phyloP scores from a whole-genome alignment of 1,139 yeast species.

The Blastobotrys arbuscula region DNA sequence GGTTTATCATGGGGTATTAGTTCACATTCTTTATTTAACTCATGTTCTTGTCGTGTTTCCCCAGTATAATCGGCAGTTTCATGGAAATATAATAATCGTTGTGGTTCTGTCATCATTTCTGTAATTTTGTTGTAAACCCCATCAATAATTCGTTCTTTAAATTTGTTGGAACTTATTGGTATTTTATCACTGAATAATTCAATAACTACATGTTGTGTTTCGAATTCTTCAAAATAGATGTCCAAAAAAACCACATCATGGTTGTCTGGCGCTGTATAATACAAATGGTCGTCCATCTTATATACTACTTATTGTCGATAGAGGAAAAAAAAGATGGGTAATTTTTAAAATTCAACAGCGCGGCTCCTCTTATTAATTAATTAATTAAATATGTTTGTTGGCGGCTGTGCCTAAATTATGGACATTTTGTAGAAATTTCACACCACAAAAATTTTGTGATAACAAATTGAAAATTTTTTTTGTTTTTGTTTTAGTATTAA shows the following conservation, averaged over 20 bases:
- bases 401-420: too few species aligned
- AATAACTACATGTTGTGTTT: neutral
- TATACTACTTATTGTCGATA: too few species aligned
- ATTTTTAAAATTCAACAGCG: too few species aligned
- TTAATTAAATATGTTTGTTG: too few species aligned
- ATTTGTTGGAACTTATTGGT: neutral
- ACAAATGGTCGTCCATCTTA: neutral
- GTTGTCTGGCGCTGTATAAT: neutral
- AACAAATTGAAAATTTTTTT: too few species aligned
- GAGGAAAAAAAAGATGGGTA: too few species aligned
- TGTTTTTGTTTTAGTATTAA: too few species aligned
- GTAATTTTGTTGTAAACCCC: neutral
- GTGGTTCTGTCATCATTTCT: neutral
- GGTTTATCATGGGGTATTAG: neutral
- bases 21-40: neutral
- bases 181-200: constrained; percentile 1
- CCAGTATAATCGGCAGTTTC: neutral
- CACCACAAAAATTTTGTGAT: too few species aligned
- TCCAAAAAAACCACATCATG: neutral
- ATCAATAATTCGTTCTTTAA: neutral
- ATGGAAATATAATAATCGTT: neutral
- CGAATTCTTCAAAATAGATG: neutral
- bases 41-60: neutral
- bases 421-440: too few species aligned
- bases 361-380: too few species aligned